Evolutionary conservation across 2,329 filamentous ascomycete genomes (phyloP), one percentile per base, ranked within the genome.

Genomic region (Xylariaceae sp.): DNA sequence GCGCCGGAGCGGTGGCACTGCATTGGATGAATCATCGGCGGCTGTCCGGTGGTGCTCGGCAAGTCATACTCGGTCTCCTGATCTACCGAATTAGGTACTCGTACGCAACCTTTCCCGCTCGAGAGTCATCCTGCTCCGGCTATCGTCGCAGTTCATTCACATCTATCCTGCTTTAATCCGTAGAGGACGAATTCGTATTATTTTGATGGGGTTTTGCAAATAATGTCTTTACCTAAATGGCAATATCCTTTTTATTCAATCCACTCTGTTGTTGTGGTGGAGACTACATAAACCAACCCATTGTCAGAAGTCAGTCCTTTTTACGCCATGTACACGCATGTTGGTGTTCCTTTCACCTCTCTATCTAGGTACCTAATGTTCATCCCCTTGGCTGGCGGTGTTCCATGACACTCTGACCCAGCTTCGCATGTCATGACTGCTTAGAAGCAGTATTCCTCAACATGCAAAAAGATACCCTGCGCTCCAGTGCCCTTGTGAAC

Each of bases 401-500:
- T 10, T 41, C 37, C 7, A 41, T 41, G 11, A 41, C 37, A 41
- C 11, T 41, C 11, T 13, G 37, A 41, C 11, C 9, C 37, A 54
- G 11, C 34, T 45, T 13, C 18, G 17, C 53, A 49, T n/a, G 23
- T 34, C 17, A 51, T 13, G 30, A 34, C n/a, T 51, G 15, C 9
- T 53, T 59, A 83, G 63, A 82, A 82, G 23, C 76, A 77, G 69
- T 85, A 86, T 68, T 86, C 83, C 63, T 86, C 84, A 0, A 82
- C 82, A 68, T 84, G 79, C 57, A 86, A 66, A 67, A 81, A 78
- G 47, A 87, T 86, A 0, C 84, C 84, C 67, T 87, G 84, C 0
- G 84, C 83, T 0, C 82, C 83, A 0, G 82, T 86, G 4, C 84
- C 84, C 69, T 87, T 87, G 67, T 86, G 84, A 18, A 86, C 83